phyloP scores from a whole-genome alignment of 495 filamentous ascomycete genomes.

The Trichocladium antarcticum region DNA sequence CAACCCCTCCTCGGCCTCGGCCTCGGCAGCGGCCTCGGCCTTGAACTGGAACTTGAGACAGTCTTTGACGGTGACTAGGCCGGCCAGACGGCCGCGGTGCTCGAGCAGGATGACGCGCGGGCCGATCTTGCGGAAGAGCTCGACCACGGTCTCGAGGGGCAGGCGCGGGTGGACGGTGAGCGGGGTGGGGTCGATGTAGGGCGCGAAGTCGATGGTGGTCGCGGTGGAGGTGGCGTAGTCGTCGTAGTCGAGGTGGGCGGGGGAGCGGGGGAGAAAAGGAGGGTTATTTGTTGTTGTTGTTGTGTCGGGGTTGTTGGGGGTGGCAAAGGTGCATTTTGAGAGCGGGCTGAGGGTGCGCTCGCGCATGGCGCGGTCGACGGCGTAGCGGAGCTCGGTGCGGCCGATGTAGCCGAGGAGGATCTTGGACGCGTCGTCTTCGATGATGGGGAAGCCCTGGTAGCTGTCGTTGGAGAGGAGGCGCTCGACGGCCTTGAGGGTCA shows the following conservation, averaged over 20 bases:
- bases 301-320: conserved; percentile 34
- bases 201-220: conserved; percentile 66
- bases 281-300: conserved; percentile 15
- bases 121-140: conserved; percentile 97
- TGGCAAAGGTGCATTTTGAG: conserved; percentile 63
- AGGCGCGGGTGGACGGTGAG: conserved; percentile 84
- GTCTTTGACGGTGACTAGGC: conserved; percentile 92
- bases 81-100: conserved; percentile 67
- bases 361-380: conserved; percentile 72
- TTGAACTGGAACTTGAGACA: conserved; percentile 97
- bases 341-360: conserved; percentile 58
- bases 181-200: conserved; percentile 83
- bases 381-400: conserved; percentile 84
- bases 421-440: conserved; percentile 61
- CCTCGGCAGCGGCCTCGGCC: conserved; percentile 71
- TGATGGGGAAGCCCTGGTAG: conserved; percentile 91
- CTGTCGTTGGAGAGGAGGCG: conserved; percentile 64
- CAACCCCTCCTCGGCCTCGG: conserved; percentile 34
- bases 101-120: conserved; percentile 90
- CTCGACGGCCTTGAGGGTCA: conserved; percentile 63
- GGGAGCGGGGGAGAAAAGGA: conserved; percentile 22
- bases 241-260: too few species aligned
- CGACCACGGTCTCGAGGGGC: conserved; percentile 94
- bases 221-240: conserved; percentile 32
- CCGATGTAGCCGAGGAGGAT: conserved; percentile 87